Percentiles rank a stretch among this genome's conserved stretches.
Evolutionary conservation across 345 rosid species (phyloP).

Genomic region (Aegle marmelos): DNA sequence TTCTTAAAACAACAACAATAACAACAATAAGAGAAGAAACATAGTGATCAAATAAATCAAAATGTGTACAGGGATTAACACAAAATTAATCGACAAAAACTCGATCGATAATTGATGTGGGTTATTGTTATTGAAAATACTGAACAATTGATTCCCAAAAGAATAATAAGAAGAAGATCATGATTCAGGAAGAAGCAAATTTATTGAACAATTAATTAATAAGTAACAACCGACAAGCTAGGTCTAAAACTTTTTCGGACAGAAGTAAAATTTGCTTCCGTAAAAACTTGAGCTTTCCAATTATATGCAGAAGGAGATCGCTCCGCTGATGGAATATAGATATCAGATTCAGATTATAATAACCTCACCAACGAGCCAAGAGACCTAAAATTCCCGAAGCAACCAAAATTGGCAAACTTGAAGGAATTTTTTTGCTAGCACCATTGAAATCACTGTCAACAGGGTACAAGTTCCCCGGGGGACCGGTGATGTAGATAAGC

Average conservation of each 20-base stretch:
- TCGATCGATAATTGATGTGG: not conserved
- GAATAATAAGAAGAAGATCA: not conserved
- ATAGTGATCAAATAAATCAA: not conserved
- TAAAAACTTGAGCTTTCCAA: not conserved
- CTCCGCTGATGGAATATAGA: not conserved
- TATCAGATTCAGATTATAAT: not conserved
- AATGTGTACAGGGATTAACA: not conserved
- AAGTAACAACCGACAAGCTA: not conserved
- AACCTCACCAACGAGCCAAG: constrained; percentile 6
- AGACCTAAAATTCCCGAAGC: constrained; percentile 34
- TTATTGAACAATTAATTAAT: constrained; percentile 20
- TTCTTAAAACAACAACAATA: not conserved
- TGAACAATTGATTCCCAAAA: constrained; percentile 11
- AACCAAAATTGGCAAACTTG: constrained; percentile 16
- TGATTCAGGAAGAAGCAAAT: not conserved
- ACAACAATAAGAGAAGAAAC: not conserved
- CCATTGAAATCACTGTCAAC: constrained; percentile 23
- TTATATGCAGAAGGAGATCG: not conserved
- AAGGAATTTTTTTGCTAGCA: not conserved
- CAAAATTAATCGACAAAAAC: not conserved
- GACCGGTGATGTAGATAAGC: constrained; percentile 46
- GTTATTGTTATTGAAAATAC: constrained; percentile 9
- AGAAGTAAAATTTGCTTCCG: not conserved
- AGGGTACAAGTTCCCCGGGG: constrained; percentile 33
- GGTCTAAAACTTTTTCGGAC: not conserved